Percentiles rank a stretch among this genome's conserved stretches.
Conservation (phyloP, 1,284 basidiomycete species). For the Inonotus hispidus region DNA sequence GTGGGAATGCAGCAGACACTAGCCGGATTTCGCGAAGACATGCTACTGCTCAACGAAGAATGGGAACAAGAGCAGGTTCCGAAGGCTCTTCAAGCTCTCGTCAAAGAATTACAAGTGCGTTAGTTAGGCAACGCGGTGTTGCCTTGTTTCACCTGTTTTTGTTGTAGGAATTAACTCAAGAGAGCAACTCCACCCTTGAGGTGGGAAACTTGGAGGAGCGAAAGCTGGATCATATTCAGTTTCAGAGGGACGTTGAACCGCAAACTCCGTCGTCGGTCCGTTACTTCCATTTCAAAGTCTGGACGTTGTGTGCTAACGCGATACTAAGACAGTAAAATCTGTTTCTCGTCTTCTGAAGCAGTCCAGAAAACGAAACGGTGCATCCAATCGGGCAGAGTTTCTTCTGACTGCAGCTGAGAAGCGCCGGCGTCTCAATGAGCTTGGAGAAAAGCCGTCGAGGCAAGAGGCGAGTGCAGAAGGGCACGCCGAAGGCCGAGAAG, state of each 20-base stretch:
- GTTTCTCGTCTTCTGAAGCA: constrained; percentile 65
- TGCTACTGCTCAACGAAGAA: constrained; percentile 60
- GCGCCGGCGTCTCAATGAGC: constrained; percentile 32
- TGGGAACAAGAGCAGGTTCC: constrained; percentile 57
- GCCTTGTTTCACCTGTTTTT: not conserved
- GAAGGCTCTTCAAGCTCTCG: constrained; percentile 46
- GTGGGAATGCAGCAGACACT: constrained; percentile 57
- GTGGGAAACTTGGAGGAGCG: constrained; percentile 49
- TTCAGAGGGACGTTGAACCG: constrained; percentile 38
- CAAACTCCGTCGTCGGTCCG: constrained; percentile 51
- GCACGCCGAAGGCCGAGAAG: not conserved
- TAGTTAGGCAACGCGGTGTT: not conserved
- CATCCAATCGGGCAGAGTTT: constrained; percentile 71
- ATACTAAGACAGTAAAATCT: constrained; percentile 53
- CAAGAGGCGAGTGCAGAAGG: not conserved
- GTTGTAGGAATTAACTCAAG: constrained; percentile 24
- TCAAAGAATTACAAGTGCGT: constrained; percentile 49
- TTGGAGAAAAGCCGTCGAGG: not conserved
- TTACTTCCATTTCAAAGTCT: not conserved
- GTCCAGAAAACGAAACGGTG: constrained; percentile 63
- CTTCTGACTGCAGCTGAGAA: constrained; percentile 53
- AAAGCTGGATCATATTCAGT: constrained; percentile 55
- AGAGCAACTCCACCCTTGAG: constrained; percentile 21
- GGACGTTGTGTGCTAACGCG: not conserved
- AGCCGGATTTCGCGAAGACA: constrained; percentile 61